Evolutionary conservation across 106 monocot genomes (phyloP), one percentile per base, ranked within the genome.

Genomic region (Apostasia ramifera): DNA sequence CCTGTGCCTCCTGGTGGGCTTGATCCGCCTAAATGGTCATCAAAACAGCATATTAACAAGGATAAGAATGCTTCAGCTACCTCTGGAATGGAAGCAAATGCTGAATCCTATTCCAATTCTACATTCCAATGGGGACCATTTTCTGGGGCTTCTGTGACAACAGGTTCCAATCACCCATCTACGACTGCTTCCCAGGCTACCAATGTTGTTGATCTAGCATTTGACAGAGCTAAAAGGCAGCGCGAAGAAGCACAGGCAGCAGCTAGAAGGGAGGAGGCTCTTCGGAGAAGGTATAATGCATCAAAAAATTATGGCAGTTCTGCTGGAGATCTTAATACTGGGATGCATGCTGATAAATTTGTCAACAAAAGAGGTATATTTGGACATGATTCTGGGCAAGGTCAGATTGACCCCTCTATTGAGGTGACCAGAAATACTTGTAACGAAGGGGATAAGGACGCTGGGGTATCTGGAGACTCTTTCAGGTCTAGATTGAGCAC

Each of bases 221-320:
- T 82, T 65, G 81, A 82, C 53, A 82, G 79, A 70, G 86, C 73
- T 5, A 75, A 62, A 74, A 78, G 70, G 44, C 79, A 82, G 44
- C 75, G 79, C 0, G 76, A 79, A 61, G 79, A 86, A 69, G 76
- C 70, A 53, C 81, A 81, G 45, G 77, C 74, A 49, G 77, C 81
- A 8, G 61, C 61, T 62, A 61, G 59, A 76, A 76, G 61, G 59
- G 75, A 76, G 14, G 75, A 69, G 59, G 68, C 53, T 55, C 61
- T 76, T 69, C 57, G 62, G 44, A 76, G 60, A 53, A 76, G 61
- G 69, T 61, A 61, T 62, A 53, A 53, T 60, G 6, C 10, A 50
- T 43, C 57, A 44, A 75, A 48, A 67, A 60, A 39, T 44, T 51
- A 49, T 65, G 6, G 15, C 59, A 15, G 13, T 50, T 2, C 3